These are phyloP conservation scores for Solanum chmielewskii DNA, from an alignment of 257 asterid genomes.

Conservation along the genomic window DNA sequence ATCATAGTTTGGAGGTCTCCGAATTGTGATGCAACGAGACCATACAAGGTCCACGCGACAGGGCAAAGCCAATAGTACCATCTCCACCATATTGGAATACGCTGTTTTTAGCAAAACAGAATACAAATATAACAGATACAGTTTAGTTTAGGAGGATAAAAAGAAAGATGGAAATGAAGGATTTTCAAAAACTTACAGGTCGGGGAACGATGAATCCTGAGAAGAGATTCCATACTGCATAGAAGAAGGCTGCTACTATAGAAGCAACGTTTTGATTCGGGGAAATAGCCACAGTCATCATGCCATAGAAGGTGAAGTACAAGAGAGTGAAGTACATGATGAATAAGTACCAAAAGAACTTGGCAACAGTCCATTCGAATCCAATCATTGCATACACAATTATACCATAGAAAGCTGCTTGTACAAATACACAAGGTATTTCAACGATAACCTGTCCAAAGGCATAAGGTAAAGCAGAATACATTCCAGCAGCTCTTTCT, in stretches of 20 bases:
- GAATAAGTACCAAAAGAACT: conserved; percentile 31
- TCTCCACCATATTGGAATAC: conserved; percentile 53
- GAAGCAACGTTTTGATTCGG: conserved; percentile 37
- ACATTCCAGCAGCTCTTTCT: conserved; percentile 54
- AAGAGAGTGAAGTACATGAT: conserved; percentile 26
- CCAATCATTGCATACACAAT: conserved; percentile 37
- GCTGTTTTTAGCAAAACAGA: conserved; percentile 1
- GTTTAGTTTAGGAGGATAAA: background rate
- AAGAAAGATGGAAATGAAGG: background rate
- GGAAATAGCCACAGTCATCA: conserved; percentile 36
- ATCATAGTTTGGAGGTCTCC: conserved; percentile 15
- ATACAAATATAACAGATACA: background rate
- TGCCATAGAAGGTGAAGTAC: conserved; percentile 43
- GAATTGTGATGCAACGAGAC: conserved; percentile 30
- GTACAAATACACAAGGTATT: conserved; percentile 33
- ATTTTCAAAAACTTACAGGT: conserved; percentile 21
- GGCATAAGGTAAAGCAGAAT: conserved; percentile 47
- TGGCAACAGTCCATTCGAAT: conserved; percentile 32
- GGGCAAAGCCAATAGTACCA: conserved; percentile 47
- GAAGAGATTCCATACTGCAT: conserved; percentile 36
- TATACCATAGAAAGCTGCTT: conserved; percentile 17
- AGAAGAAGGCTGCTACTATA: conserved; percentile 9
- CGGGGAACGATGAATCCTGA: conserved; percentile 35
- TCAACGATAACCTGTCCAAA: conserved; percentile 39
- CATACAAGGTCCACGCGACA: conserved; percentile 37